These are phyloP conservation scores for Citrus reticulata DNA, from an alignment of 345 rosid species.

Conservation along the genomic window DNA sequence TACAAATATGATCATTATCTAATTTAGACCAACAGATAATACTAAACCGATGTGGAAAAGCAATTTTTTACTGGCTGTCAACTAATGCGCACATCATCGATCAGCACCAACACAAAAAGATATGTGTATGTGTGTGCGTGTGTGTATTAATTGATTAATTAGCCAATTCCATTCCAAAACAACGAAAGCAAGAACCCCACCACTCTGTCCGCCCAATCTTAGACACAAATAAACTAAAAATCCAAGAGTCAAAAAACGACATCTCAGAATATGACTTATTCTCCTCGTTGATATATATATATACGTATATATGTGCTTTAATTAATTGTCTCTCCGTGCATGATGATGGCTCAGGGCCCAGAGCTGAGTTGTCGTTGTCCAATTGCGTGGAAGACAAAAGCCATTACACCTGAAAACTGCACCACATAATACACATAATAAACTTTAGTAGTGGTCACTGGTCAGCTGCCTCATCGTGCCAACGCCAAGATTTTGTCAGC, in stretches of 20 bases:
- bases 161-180: too few species aligned
- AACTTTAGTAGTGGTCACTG: too few species aligned
- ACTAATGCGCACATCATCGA: not conserved
- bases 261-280: not conserved
- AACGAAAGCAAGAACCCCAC: slow-evolving; percentile 7
- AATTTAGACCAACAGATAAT: not conserved
- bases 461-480: not conserved
- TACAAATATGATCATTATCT: too few species aligned
- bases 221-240: slow-evolving; percentile 1
- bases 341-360: not conserved
- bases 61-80: slow-evolving; percentile 3
- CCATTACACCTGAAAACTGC: slow-evolving; percentile 19
- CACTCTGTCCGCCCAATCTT: slow-evolving; percentile 17
- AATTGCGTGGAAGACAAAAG: slow-evolving; percentile 11
- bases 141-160: too few species aligned
- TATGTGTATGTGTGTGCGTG: not conserved
- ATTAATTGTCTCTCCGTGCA: not conserved
- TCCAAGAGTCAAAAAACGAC: too few species aligned
- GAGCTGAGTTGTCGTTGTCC: slow-evolving; percentile 14
- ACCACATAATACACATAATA: slow-evolving; percentile 2
- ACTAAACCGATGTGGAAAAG: not conserved
- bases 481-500: not conserved
- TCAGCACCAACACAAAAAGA: not conserved
- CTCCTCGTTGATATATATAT: not conserved
- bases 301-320: not conserved